Percentiles rank a stretch among this genome's conserved stretches.
Conservation (phyloP, 169 alveolate species). For the Plasmodium gaboni region DNA sequence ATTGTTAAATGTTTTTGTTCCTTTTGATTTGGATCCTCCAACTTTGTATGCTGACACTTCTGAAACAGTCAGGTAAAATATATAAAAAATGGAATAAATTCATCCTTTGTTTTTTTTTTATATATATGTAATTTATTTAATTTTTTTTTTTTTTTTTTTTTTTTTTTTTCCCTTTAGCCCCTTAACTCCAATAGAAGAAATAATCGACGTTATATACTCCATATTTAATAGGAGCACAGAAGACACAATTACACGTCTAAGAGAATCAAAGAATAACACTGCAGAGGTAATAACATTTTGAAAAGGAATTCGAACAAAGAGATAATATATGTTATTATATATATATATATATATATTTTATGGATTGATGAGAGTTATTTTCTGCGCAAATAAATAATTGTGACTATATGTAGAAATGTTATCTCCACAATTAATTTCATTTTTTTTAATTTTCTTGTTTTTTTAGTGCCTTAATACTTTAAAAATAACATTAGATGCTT, state of each 20-base stretch:
- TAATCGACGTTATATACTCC: conserved; percentile 34
- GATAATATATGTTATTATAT: no score
- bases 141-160: background rate
- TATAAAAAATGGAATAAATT: background rate
- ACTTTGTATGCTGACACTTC: conserved; percentile 24
- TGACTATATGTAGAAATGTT: no score
- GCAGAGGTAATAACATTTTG: conserved; percentile 16
- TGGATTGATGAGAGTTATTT: background rate
- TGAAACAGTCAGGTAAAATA: conserved; percentile 23
- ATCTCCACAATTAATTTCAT: background rate
- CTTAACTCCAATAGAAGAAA: conserved; percentile 27
- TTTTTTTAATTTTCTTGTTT: background rate
- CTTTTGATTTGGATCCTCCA: conserved; percentile 54
- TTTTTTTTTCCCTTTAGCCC: conserved; percentile 29
- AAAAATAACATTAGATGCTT: conserved; percentile 14
- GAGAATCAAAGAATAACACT: conserved; percentile 31
- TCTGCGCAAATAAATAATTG: background rate
- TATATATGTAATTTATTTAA: background rate
- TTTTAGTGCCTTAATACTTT: conserved; percentile 20
- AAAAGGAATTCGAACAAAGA: background rate
- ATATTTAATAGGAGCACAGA: conserved; percentile 21
- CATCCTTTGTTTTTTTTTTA: background rate
- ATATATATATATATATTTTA: background rate
- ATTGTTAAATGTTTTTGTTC: background rate
- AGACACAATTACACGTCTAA: conserved; percentile 30